Evolutionary conservation across 352 stramenopile genomes (phyloP), one percentile per base, ranked within the genome.

Genomic region (Pythium oligandrum): DNA sequence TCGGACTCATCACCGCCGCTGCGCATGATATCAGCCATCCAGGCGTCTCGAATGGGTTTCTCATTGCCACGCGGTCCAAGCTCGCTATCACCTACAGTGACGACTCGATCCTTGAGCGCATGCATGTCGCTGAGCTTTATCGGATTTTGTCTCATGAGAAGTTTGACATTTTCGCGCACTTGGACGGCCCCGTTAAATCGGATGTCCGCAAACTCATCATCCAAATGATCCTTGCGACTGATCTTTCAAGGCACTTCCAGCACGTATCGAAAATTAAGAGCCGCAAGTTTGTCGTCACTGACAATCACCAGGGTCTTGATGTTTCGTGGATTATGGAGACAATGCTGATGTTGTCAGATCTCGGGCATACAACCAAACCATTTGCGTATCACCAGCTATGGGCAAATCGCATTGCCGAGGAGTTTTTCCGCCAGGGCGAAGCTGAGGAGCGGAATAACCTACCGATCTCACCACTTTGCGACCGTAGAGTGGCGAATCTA

Each of bases 61-160:
- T 97, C 40, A 82, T 96, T 48, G 78, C 86, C 34, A 95, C 88
- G n/a, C 73, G 66, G 40, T 90, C 82, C 40, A 86, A 93, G 33
- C 66, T 97, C n/a, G 90, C 91, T 40, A 78, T 98, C 60, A 85
- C 73, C 0, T 98, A 98, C 70, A 97, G 95, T 52, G 93, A 96
- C 56, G 76, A 90, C 42, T 95, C 80, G 42, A 81, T 96, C 7
- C 68, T 98, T 9, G 78, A 88, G 45, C 78, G 78, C 44, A 88
- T 88, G 78, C 78, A 88, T 38, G 65, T 88, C 40, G 75, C 78
- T 1, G 75, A 86, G 53, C 55, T 85, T 44, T 89, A 83, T 35
- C 76, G 70, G 17, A 81, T 87, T 46, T 38, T 86, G 11, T 81
- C 71, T 26, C 70, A 85, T 43, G 71, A 82, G 26, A 78, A 71